Evolutionary conservation across 1,284 basidiomycete species (phyloP), one percentile per base, ranked within the genome.

Genomic region (Ustilago nuda): DNA sequence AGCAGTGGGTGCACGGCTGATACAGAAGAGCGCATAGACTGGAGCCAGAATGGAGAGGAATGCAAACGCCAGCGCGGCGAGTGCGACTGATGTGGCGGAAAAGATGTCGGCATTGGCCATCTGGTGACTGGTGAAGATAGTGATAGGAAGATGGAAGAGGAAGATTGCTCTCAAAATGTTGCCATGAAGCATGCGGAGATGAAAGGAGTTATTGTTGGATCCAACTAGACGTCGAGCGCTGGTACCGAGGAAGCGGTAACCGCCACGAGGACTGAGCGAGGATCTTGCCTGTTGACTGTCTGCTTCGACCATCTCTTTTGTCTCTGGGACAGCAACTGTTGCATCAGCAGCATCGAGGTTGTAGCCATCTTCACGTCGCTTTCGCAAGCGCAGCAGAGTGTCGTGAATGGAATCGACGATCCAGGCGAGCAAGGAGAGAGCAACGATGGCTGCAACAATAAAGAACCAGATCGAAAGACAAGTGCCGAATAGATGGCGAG

Each of bases 81-180:
- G 89, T 11, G 89, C 90, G 64, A 92, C 89, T 4, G 89, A 79
- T 1, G 90, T 90, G 17, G 82, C 79, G 1, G 90, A 90, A 6
- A 88, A 86, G 3, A 87, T 79, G 36, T 86, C 86, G 30, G 89
- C 88, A 43, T 92, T 87, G 4, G 91, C 90, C 88, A 95, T 92
- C 81, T 95, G 92, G 85, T 93, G 97, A 70, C 91, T 91, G 7
- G 94, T 94, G 86, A 96, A 95, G 61, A 94, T 90, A 41, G 94
- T 96, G 77, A 98, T 89, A 11, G 95, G 95, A 23, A 98, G 90
- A 87, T 98, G 95, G 88, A 98, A 98, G 45, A 96, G 88, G 61
- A 95, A 89, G 50, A 98, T 89, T 64, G 96, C 89, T 58, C 96
- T 92, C 61, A 95, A 90, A 58, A 98, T 90, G 86, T 98, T 98